Percentiles rank a stretch among this genome's conserved stretches.
These are phyloP conservation scores for Xerocomellus intermedius DNA, from an alignment of 768 basidiomycete genomes.

Conservation along the genomic window DNA sequence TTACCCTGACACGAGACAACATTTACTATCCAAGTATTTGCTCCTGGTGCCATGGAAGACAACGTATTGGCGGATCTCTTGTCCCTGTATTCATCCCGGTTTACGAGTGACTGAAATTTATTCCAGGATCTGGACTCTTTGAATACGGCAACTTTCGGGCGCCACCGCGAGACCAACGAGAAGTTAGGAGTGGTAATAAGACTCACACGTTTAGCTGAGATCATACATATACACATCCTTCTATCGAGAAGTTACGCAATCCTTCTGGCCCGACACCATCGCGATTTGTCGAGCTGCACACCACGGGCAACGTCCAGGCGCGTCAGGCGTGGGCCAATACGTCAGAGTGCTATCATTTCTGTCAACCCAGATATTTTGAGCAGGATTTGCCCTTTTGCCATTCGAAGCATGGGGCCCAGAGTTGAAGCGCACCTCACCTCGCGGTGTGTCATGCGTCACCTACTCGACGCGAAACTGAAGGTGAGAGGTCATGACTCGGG, in stretches of 20 bases:
- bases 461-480: neutral
- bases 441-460: neutral
- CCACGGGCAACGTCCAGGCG: slow-evolving; percentile 3
- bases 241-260: slow-evolving; percentile 3
- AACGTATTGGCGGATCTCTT: slow-evolving; percentile 2
- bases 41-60: neutral
- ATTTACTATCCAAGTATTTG: neutral
- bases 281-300: slow-evolving; percentile 1
- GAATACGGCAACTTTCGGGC: slow-evolving; percentile 60
- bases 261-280: neutral
- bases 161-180: slow-evolving; percentile 62
- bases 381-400: slow-evolving; percentile 20
- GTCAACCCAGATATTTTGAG: slow-evolving; percentile 20
- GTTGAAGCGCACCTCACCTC: neutral
- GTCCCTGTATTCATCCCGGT: neutral
- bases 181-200: slow-evolving; percentile 67
- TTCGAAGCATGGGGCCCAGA: slow-evolving; percentile 9
- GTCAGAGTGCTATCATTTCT: neutral
- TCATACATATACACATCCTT: slow-evolving; percentile 10
- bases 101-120: slow-evolving; percentile 6
- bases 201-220: slow-evolving; percentile 64
- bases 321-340: slow-evolving; percentile 8
- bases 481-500: slow-evolving; percentile 5
- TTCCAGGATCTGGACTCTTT: slow-evolving; percentile 37
- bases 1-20: neutral